A percentile compares a stretch with the other conserved stretches of the same genome.
Evolutionary conservation across 2,329 filamentous ascomycete species (phyloP).

Genomic region (Stemphylium beticola): DNA sequence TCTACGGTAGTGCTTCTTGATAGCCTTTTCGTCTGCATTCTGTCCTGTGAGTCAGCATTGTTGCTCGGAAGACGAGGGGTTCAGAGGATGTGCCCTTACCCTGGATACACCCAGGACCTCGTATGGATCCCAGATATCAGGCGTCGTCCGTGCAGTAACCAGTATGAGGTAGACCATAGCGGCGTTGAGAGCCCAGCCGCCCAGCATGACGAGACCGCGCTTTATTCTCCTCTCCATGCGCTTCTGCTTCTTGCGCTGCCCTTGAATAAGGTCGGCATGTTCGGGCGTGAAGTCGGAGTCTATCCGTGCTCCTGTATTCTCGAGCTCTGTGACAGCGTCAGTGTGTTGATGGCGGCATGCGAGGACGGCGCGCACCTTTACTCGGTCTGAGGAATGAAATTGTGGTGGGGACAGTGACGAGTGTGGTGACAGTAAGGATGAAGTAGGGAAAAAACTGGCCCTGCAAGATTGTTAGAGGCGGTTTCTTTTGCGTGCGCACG

Average conservation of each 20-base stretch:
- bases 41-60: constrained; percentile 47
- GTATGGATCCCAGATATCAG: constrained; percentile 95
- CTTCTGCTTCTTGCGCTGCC: constrained; percentile 83
- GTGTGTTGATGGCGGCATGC: constrained; percentile 3
- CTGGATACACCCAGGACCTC: constrained; percentile 88
- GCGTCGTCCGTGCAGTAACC: constrained; percentile 72
- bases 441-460: constrained; percentile 99
- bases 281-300: constrained; percentile 79
- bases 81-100: constrained; percentile 55
- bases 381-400: constrained; percentile 84
- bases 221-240: constrained; percentile 89
- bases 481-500: background rate
- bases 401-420: constrained; percentile 89
- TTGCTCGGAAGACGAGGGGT: constrained; percentile 1
- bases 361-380: constrained; percentile 59
- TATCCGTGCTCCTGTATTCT: constrained; percentile 82
- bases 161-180: constrained; percentile 92
- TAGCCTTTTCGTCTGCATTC: constrained; percentile 85
- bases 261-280: constrained; percentile 82
- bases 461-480: constrained; percentile 51
- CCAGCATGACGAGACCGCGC: constrained; percentile 74
- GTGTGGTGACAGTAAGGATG: constrained; percentile 84
- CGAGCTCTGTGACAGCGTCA: constrained; percentile 62
- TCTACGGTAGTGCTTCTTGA: constrained; percentile 88
- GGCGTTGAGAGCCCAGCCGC: constrained; percentile 83